These are phyloP conservation scores for Cystobasidium pallidum DNA, from an alignment of 1,284 basidiomycete species.

Conservation along the genomic window DNA sequence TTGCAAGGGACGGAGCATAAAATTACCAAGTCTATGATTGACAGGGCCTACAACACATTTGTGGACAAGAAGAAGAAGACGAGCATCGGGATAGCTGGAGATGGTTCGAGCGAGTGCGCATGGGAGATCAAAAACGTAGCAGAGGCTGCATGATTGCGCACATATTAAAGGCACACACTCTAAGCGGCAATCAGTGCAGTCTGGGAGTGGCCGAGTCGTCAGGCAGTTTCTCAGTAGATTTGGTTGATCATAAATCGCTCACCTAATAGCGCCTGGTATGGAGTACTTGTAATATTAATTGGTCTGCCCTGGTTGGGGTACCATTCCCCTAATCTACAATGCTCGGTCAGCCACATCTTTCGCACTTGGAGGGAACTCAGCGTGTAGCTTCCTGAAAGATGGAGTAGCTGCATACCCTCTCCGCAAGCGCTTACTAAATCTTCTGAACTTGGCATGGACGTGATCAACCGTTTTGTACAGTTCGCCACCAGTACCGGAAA, in stretches of 20 bases:
- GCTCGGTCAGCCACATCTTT: no score
- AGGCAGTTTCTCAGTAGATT: not conserved
- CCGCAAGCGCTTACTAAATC: no score
- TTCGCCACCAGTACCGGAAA: not conserved
- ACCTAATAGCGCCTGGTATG: not conserved
- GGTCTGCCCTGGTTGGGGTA: not conserved
- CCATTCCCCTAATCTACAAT: not conserved
- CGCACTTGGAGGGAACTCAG: no score
- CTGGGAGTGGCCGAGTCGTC: not conserved
- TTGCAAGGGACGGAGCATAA: constrained; percentile 25
- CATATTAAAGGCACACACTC: no score
- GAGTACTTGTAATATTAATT: not conserved
- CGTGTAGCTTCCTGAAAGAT: no score
- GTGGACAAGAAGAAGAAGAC: constrained; percentile 46
- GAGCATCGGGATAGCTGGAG: not conserved
- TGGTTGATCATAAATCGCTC: no score
- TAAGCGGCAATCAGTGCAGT: no score
- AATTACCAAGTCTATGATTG: constrained; percentile 43
- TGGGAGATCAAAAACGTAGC: constrained; percentile 19
- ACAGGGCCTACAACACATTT: constrained; percentile 28
- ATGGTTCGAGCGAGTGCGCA: constrained; percentile 10
- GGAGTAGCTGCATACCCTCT: no score
- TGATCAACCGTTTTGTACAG: not conserved
- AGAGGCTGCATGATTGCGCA: not conserved
- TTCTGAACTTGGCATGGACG: no score